A percentile compares a stretch with the other conserved stretches of the same genome.
Conservation (phyloP, 805 yeast genomes). For the Cyberlindnera mississippiensis region DNA sequence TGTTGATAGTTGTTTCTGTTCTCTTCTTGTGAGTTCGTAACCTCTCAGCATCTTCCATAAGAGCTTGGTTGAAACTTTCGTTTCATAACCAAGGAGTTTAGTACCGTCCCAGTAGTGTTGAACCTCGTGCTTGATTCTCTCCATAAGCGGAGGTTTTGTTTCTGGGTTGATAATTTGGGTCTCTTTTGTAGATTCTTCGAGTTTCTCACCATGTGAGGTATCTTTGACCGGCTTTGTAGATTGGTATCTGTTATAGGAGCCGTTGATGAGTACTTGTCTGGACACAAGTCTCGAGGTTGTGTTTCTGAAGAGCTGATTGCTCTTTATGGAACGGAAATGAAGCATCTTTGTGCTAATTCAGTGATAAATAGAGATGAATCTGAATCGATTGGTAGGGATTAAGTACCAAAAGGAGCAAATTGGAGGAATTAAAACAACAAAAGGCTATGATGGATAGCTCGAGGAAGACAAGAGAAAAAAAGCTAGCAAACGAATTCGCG, state of each 20-base stretch:
- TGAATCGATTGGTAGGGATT: no score
- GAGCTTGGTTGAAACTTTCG: conserved; percentile 77
- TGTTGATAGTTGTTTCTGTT: conserved; percentile 79
- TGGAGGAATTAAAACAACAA: no score
- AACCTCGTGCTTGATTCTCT: conserved; percentile 81
- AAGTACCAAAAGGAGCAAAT: no score
- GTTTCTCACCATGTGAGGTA: not conserved
- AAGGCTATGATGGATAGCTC: no score
- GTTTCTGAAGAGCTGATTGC: not conserved
- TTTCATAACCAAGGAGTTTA: conserved; percentile 85
- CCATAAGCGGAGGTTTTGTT: conserved; percentile 62
- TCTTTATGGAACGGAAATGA: not conserved
- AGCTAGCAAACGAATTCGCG: no score
- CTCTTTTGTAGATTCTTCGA: not conserved
- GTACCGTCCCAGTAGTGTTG: conserved; percentile 96
- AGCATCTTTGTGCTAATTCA: no score
- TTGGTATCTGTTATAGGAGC: not conserved
- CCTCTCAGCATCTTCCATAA: conserved; percentile 83
- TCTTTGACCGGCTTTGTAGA: no score
- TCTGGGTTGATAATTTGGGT: conserved; percentile 20
- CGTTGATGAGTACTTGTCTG: not conserved
- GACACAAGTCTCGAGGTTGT: not conserved
- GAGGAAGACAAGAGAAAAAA: no score
- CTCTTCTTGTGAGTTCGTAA: conserved; percentile 87
- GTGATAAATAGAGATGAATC: no score